Evolutionary conservation across 2,329 filamentous ascomycete genomes (phyloP), one percentile per base, ranked within the genome.

Genomic region (Aspergillus ochraceus): DNA sequence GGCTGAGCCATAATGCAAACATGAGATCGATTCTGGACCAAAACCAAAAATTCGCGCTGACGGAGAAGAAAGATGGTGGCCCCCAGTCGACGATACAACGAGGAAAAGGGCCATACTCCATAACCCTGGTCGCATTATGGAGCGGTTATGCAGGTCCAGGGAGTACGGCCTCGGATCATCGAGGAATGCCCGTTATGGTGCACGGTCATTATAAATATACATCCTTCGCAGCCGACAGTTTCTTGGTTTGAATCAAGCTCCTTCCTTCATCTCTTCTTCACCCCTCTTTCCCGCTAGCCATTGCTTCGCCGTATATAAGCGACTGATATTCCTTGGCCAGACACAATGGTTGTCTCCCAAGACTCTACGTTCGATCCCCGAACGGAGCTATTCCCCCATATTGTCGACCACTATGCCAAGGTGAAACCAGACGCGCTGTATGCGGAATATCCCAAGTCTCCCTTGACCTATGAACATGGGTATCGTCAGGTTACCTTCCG

Each of bases 341-440:
- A 4, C 19, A 47, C 4, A 22, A 53, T 53, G 51, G 11, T 9
- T 5, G 51, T 32, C 9, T 20, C 30, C 12, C 19, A 53, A 20
- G 51, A 22, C 17, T 20, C 51, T 29, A 45, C 11, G 22, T 65
- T 52, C 32, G 52, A 49, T 42, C 53, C 24, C 19, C 58, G 42
- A 47, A 19, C 12, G 8, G 36, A 59, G 11, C 64, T 77, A 10
- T 50, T 76, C 20, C 75, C 75, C 2, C 63, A 74, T 30, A 66
- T 77, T 1, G 66, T 78, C 0, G 76, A 77, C 54, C 66, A 73
- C 20, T 65, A 73, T 20, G 75, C 76, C 6, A 51, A 56, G 6
- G 58, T 70, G 2, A 66, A 60, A 10, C 73, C 74, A 2, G 57
- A 74, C 24, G 62, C 60, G 6, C 46, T 68, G 1, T 77, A 74